Base-by-base conservation (phyloP, 768 basidiomycete species). In the Mycena olivaceomarginata region DNA sequence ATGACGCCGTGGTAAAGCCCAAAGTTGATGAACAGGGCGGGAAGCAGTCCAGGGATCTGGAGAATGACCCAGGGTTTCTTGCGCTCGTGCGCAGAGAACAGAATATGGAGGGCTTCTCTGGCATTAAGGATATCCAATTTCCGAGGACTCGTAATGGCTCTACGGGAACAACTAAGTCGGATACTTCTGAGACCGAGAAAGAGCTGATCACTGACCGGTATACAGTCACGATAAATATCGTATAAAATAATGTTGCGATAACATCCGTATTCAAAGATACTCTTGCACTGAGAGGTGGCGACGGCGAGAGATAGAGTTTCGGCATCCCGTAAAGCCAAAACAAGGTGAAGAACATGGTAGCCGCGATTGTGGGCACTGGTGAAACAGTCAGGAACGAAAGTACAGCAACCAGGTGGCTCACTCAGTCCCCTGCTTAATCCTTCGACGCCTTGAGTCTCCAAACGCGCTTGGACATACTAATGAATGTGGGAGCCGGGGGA, bases 81-180 rank as follows among this genome's bases (percentile, higher is more conserved):
- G 57, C 90, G 88, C 81, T 94, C 93, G n/a, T 91, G 90, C 15
- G 89, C 89, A 0, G 93, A 93, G 74, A 93, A 87, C 39, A 94
- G 85, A 67, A 90, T 78, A 31, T 88, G 88, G 11, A 93, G 83
- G 18, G 92, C 89, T 72, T 88, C 85, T 25, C 88, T 80, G 2
- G 86, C 84, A 45, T 86, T 84, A 79, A 90, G 86, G 68, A 85
- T 89, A 10, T 91, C 90, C 11, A 94, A 83, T 76, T 87, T 90
- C 80, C 90, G 88, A 0, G 91, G 91, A 0, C 92, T 94, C 7
- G 89, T 89, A 64, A 94, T 92, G 5, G 92, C 85, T 39, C 91
- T 93, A 40, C 40, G 15, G 39, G 10, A 18, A 16, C 57, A 16
- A 51, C 25, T 15, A 20, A 4, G 31, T 4, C 31, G 31, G 31